Evolutionary conservation across 2,329 filamentous ascomycete genomes (phyloP), one percentile per base, ranked within the genome.

Genomic region (Graphiopsis chlorocephala): DNA sequence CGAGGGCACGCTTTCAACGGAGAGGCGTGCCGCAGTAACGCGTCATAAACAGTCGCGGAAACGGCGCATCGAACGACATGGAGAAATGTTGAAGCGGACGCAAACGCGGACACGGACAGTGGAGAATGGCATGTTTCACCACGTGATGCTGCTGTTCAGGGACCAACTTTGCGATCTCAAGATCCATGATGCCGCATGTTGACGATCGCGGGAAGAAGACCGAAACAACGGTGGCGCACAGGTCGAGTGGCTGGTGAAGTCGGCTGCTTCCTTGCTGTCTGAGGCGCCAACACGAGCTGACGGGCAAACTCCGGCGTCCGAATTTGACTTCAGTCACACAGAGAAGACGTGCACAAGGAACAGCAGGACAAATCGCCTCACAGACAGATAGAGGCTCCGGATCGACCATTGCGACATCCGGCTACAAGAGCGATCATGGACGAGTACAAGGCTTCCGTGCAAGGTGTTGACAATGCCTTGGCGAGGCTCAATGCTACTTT

Each of bases 401-500:
- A 28, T 53, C 59, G 47, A 20, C 23, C n/a, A 42, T 20, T 25
- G 26, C 45, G 31, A 42, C 15, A n/a, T 23, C 29, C 25, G 20
- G 38, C 15, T 23, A 55, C 48, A 47, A 29, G 31, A 42, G 47
- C 17, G 12, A 53, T 23, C 48, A 75, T 75, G 71, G 72, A 75
- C 29, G 60, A 70, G 31, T 73, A 74, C 65, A 68, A 70, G 53
- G 68, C 68, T 28, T 72, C 72, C 4, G 69, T 74, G 11, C 67
- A 72, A 38, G 69, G 70, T 56, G 72, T 74, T 15, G 73, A 75
- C 56, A 70, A 68, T 26, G 73, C 73, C 17, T 64, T 75, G 60
- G 67, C 65, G n/a, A 66, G 73, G 5, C 67, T 75, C 53, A 75
- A 74, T 48, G 69, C 71, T 48, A 75, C 73, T 20, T 62, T 75